Evolutionary conservation across 164 flowering plant genomes (phyloP), one percentile per base, ranked within the genome.

Genomic region (Dillenia suffruticosa): DNA sequence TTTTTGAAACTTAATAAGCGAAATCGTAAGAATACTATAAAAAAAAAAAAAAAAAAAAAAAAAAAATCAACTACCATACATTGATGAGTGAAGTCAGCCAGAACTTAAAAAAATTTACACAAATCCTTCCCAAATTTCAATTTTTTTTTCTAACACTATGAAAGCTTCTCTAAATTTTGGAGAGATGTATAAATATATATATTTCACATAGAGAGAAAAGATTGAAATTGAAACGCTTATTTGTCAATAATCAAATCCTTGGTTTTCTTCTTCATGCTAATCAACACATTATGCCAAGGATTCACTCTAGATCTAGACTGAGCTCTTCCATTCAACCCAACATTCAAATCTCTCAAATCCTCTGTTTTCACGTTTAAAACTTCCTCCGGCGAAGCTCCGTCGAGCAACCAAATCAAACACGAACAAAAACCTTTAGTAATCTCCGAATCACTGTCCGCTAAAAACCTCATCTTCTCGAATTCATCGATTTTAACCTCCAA

Each of bases 281-380:
- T 55, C 82, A 94, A 75, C 58, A 94, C 90, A 70, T 91, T 92
- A 56, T 85, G 81, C 98, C 97, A 94, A 26, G 98, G 87, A 62
- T 89, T 94, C 24, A 71, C 86, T 63, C 98, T 82, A 6, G 96
- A 32, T 32, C 40, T 32, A 32, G 40, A 87, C 46, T 64, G 65
- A 2, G 69, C 80, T 24, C 73, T 54, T 8, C 81, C 84, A 12
- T 71, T 63, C 57, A 87, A 66, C 2, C 87, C 94, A 10, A 87
- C 88, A 70, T 79, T 86, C 74, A 93, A 46, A 3, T 71, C 67
- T 45, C 59, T 84, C 74, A 92, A 75, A 76, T 92, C 92, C 52
- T 83, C 96, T 5, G 88, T 80, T 70, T 60, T 79, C 80, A 91
- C 46, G 53, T 51, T 50, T 82, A 91, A 61, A 13, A 94, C 97